These are phyloP conservation scores for Botrytis pseudocinerea DNA, from an alignment of 2,329 filamentous ascomycete genomes.

Conservation along the genomic window DNA sequence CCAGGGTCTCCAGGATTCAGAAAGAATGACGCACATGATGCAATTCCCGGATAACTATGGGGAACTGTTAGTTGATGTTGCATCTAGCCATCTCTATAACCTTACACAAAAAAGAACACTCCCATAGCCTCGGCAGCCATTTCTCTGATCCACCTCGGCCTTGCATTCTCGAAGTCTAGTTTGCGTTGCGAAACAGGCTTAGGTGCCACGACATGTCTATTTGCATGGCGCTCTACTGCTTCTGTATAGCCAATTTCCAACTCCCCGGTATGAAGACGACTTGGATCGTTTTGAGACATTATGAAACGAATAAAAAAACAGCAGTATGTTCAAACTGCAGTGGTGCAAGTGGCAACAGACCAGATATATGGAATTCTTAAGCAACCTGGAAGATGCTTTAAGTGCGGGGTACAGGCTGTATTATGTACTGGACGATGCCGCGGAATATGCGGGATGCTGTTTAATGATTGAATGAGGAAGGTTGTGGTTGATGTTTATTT, in stretches of 20 bases:
- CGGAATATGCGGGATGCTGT: neutral
- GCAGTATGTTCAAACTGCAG: constrained; percentile 1
- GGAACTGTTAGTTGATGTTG: constrained; percentile 31
- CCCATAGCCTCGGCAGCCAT: constrained; percentile 57
- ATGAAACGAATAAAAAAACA: neutral
- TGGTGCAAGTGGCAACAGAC: neutral
- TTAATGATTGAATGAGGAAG: constrained; percentile 8
- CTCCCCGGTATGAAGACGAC: constrained; percentile 34
- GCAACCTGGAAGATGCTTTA: neutral
- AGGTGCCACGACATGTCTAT: constrained; percentile 50
- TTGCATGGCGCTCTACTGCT: constrained; percentile 51
- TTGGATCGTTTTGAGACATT: constrained; percentile 27
- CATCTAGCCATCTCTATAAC: neutral
- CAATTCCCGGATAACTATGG: constrained; percentile 48
- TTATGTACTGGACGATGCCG: constrained; percentile 6
- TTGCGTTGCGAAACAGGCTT: constrained; percentile 55
- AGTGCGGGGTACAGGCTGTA: constrained; percentile 8
- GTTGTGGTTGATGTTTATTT: neutral
- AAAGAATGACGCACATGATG: constrained; percentile 53
- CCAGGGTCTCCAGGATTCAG: constrained; percentile 47
- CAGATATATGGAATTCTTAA: constrained; percentile 7
- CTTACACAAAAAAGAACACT: constrained; percentile 55
- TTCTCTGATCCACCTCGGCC: constrained; percentile 56
- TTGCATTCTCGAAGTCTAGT: constrained; percentile 54
- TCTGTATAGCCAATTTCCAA: constrained; percentile 56